Base-by-base conservation (phyloP, 345 rosid genomes). In the Citrus medica region DNA sequence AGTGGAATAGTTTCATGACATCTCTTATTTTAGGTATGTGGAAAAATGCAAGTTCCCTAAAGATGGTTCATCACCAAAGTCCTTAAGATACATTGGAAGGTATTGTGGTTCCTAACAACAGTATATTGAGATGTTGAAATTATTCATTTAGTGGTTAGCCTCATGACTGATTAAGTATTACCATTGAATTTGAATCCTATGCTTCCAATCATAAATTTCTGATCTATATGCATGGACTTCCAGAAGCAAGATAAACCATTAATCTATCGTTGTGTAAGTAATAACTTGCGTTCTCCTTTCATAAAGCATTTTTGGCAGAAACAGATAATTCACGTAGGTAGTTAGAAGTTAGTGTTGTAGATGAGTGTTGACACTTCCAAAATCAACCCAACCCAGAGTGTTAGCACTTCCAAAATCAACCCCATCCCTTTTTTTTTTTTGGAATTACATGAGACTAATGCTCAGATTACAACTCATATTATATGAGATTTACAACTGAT, bases 71-170 rank as follows among this genome's bases (percentile, higher is more conserved):
- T 77, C 94, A 0, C 74, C 99, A 21, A 94, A 94, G 87, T 96
- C 99, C 83, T 73, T 96, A 58, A 87, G 99, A 92, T 96, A 94
- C 74, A 82, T 92, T 32, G 99, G 99, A 90, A 96, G 99, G 99
- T 94, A 91, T 37, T 32, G 7, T 48, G 25, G 73, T 70, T 72
- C 55, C 69, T 24, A 28, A 19, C 51, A 62, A 64, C 38, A 55
- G 1, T 28, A 61, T 69, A 66, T 40, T 7, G 25, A 28, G 51
- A 64, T 66, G 51, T 78, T 9, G 9, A 8, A 60, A n/a, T 53
- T 67, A 2, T 35, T 61, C 25, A 21, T 68, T 14, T 48, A 72
- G 56, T 33, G 25, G 59, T 32, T 27, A 68, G 33, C 71, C 9
- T 63, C 17, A 27, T 62, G 61, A 60, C 19, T 53, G 25, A 51